These are phyloP conservation scores for Pestalotiopsis sp. DNA, from an alignment of 2,329 filamentous ascomycete genomes.

Conservation along the genomic window DNA sequence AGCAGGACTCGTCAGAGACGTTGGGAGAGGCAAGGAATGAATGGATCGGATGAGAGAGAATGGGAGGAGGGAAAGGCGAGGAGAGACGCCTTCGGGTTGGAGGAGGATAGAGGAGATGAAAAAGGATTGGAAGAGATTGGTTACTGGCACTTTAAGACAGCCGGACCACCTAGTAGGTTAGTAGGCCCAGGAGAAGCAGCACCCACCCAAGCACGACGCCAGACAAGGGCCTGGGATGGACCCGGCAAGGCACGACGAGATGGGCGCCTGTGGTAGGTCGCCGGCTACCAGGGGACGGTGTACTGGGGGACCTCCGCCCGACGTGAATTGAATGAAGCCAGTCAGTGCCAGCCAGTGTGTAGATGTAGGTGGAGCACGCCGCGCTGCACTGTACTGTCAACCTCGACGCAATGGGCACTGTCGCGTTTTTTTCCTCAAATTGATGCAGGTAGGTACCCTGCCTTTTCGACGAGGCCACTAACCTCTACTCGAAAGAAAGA, in stretches of 20 bases:
- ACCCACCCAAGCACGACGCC: constrained; percentile 12
- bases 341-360: constrained; percentile 1
- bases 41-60: constrained; percentile 50
- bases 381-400: neutral
- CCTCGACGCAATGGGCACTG: neutral
- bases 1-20: constrained; percentile 46
- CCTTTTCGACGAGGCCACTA: too few species aligned
- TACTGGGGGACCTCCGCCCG: constrained; percentile 12
- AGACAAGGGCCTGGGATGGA: constrained; percentile 14
- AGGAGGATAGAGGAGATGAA: constrained; percentile 56
- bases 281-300: constrained; percentile 4
- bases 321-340: neutral
- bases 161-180: constrained; percentile 8
- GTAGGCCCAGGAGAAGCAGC: constrained; percentile 11
- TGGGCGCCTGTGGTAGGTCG: constrained; percentile 12
- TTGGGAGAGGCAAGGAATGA: constrained; percentile 53
- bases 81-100: constrained; percentile 51
- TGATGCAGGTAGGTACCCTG: neutral
- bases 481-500: too few species aligned
- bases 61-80: constrained; percentile 35
- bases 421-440: neutral
- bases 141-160: constrained; percentile 48
- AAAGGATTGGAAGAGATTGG: constrained; percentile 59
- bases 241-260: constrained; percentile 14
- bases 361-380: neutral